Conservation (phyloP, 352 stramenopile species). For the Phytophthora ohioensis region DNA sequence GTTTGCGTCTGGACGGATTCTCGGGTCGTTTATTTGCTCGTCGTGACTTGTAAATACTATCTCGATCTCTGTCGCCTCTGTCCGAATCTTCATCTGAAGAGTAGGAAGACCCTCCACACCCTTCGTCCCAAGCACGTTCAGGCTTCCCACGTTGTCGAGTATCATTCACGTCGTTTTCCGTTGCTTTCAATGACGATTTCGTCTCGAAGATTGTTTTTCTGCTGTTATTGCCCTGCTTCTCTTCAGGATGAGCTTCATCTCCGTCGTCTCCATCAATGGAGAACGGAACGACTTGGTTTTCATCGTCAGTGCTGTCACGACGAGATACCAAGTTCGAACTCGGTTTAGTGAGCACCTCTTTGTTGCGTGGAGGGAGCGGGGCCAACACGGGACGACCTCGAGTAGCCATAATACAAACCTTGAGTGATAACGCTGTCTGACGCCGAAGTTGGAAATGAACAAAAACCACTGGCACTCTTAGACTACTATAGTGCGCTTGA, state of each 20-base stretch:
- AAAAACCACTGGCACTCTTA: constrained; percentile 17
- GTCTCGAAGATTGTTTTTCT: constrained; percentile 36
- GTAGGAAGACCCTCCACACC: constrained; percentile 23
- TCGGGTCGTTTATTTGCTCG: constrained; percentile 38
- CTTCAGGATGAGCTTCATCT: constrained; percentile 37
- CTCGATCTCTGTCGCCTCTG: constrained; percentile 27
- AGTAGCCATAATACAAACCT: constrained; percentile 14
- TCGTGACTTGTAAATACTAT: constrained; percentile 26
- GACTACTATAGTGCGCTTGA: neutral
- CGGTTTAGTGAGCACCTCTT: constrained; percentile 13
- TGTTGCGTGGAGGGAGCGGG: constrained; percentile 28
- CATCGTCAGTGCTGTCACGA: constrained; percentile 33
- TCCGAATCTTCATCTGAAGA: constrained; percentile 35
- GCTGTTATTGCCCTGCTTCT: constrained; percentile 7
- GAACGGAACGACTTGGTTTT: constrained; percentile 76
- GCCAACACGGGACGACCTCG: constrained; percentile 27
- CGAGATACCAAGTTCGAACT: constrained; percentile 6
- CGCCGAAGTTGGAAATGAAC: constrained; percentile 29
- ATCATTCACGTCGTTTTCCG: constrained; percentile 1
- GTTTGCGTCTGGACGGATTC: constrained; percentile 26
- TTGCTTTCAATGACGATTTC: constrained; percentile 21
- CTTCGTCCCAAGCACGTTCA: constrained; percentile 59
- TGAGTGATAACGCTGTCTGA: constrained; percentile 12
- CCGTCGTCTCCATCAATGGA: constrained; percentile 55
- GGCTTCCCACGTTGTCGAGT: constrained; percentile 22